phyloP scores from a whole-genome alignment of 495 filamentous ascomycete species.

The Talaromyces stipitatus region DNA sequence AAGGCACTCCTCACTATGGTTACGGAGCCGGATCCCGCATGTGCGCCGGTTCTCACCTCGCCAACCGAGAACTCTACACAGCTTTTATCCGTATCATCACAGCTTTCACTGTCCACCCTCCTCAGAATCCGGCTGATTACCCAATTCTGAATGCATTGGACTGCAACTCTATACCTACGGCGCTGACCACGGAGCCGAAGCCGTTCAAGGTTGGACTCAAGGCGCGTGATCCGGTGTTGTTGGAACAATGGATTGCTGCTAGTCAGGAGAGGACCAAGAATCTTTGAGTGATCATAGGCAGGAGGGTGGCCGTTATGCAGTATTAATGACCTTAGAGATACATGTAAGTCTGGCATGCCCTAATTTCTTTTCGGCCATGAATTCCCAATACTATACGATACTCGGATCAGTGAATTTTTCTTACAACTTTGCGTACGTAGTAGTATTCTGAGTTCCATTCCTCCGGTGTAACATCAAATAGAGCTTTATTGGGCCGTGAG shows the following conservation, averaged over 20 bases:
- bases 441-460: too few species aligned
- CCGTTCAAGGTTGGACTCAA: constrained; percentile 54
- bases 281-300: constrained; percentile 20
- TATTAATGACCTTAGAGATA: background rate
- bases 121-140: constrained; percentile 29
- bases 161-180: constrained; percentile 55
- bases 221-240: constrained; percentile 32
- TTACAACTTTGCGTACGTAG: too few species aligned
- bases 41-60: constrained; percentile 65
- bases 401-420: background rate
- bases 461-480: too few species aligned
- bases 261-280: constrained; percentile 53
- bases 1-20: constrained; percentile 60
- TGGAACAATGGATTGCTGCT: constrained; percentile 45
- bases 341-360: background rate
- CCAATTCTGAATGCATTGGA: constrained; percentile 54
- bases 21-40: constrained; percentile 66
- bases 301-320: too few species aligned
- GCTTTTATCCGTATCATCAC: constrained; percentile 61
- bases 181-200: constrained; percentile 64
- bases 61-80: constrained; percentile 60
- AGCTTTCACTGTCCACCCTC: constrained; percentile 49
- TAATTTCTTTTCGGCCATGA: background rate
- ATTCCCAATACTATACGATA: background rate
- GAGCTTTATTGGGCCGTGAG: too few species aligned